These are phyloP conservation scores for Selaginella tamariscina DNA, from an alignment of 75 land plant genomes.

Conservation along the genomic window DNA sequence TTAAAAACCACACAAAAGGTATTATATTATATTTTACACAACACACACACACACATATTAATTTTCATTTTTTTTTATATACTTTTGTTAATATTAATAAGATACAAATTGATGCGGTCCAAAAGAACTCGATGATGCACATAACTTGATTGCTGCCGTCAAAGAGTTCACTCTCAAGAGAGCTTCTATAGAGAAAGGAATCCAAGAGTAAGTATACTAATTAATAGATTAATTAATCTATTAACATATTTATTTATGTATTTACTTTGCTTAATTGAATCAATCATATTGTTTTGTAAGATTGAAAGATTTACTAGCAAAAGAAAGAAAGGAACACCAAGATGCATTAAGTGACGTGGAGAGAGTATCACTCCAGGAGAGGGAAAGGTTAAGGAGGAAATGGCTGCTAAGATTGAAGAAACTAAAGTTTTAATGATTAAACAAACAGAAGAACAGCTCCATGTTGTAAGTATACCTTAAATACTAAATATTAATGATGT, in stretches of 20 bases:
- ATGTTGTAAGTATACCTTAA: conserved; percentile 19
- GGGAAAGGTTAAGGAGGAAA: conserved; percentile 25
- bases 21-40: too few relatives aligned
- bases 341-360: conserved; percentile 25
- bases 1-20: conserved; percentile 12
- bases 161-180: conserved; percentile 21
- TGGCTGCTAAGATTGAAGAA: conserved; percentile 23
- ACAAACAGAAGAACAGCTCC: conserved; percentile 30
- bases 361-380: conserved; percentile 16
- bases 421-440: conserved; percentile 23
- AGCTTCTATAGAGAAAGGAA: conserved; percentile 19
- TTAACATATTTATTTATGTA: too few relatives aligned
- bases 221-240: too few relatives aligned
- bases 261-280: too few relatives aligned
- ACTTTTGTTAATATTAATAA: too few relatives aligned
- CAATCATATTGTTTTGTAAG: conserved; percentile 6
- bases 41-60: too few relatives aligned
- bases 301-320: conserved; percentile 14
- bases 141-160: conserved; percentile 17
- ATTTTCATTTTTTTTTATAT: too few relatives aligned
- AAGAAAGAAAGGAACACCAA: conserved; percentile 19
- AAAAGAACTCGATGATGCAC: conserved; percentile 26
- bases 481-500: too few relatives aligned
- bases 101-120: conserved; percentile 14
- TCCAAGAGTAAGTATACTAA: conserved; percentile 16